Evolutionary conservation across 2,329 filamentous ascomycete genomes (phyloP).

Genomic region (Pestalotiopsis sp.): DNA sequence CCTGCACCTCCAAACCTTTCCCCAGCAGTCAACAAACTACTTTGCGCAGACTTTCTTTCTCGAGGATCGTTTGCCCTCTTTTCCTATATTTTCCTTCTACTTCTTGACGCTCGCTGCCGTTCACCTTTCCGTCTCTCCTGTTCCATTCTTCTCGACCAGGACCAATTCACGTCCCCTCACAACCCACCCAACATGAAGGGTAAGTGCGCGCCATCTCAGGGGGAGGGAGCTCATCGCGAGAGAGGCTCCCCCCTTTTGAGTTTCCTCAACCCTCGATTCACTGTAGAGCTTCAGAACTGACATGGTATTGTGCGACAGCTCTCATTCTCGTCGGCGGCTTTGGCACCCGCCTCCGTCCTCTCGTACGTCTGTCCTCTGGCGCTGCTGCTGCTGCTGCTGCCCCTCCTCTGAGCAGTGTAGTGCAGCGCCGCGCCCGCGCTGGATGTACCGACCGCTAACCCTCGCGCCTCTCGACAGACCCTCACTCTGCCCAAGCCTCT

Average conservation of each 20-base stretch:
- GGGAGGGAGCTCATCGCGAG: neutral
- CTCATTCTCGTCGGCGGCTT: conserved; percentile 99
- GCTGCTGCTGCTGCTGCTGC: neutral
- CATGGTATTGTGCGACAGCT: conserved; percentile 54
- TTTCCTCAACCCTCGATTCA: neutral
- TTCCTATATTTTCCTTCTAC: neutral
- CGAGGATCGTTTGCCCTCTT: neutral
- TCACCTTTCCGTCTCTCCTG: neutral
- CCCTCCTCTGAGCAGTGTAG: neutral
- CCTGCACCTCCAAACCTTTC: neutral
- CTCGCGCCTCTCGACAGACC: conserved; percentile 60
- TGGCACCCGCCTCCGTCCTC: conserved; percentile 93
- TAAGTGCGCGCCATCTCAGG: conserved; percentile 27
- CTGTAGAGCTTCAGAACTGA: conserved; percentile 18
- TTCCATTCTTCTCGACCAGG: conserved; percentile 2
- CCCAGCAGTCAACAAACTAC: neutral
- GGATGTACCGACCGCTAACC: conserved; percentile 20
- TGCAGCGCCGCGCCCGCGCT: neutral
- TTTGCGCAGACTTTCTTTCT: neutral
- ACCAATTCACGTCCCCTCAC: neutral
- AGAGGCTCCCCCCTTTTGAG: neutral
- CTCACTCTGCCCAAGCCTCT: conserved; percentile 96
- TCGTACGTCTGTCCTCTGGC: conserved; percentile 62
- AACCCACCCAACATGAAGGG: conserved; percentile 41
- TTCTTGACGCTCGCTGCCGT: conserved; percentile 7